Percentiles rank a stretch among this genome's conserved stretches.
Evolutionary conservation across 208 protist species (phyloP).

Genomic region (Giardia muris): DNA sequence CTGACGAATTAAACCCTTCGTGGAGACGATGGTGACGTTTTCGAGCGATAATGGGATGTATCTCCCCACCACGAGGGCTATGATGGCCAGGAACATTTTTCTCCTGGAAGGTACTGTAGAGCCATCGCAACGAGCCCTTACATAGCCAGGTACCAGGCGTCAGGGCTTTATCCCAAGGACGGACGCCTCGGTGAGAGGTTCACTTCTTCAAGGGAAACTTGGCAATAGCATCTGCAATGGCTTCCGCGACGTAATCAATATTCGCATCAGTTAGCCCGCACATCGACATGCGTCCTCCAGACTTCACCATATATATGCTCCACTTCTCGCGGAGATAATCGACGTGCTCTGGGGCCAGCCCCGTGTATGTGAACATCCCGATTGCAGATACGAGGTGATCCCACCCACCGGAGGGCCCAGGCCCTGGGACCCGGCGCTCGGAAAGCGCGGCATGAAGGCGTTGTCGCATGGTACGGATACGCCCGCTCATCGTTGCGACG

Average conservation of each 20-base stretch:
- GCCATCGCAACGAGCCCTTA: no score
- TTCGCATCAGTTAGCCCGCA: slow-evolving; percentile 29
- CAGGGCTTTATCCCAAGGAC: no score
- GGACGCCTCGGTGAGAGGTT: no score
- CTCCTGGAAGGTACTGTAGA: no score
- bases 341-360: slow-evolving; percentile 32
- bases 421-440: neutral
- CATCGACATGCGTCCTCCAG: slow-evolving; percentile 33
- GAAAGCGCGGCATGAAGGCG: neutral
- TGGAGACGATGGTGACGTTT: no score
- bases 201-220: slow-evolving; percentile 1
- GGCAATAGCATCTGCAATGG: slow-evolving; percentile 29
- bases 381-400: slow-evolving; percentile 22
- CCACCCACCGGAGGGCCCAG: neutral
- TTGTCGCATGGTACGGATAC: slow-evolving; percentile 20
- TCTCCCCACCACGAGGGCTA: no score
- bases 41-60: no score
- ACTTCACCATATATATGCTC: slow-evolving; percentile 13
- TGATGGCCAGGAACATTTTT: no score
- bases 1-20: no score
- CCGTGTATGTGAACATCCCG: slow-evolving; percentile 45
- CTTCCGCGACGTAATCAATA: slow-evolving; percentile 27
- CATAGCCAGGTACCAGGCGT: no score
- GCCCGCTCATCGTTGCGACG: slow-evolving; percentile 1
- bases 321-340: neutral